Percentiles rank a stretch among this genome's conserved stretches.
Conservation (phyloP, 495 filamentous ascomycete genomes). For the Neurospora sp. region DNA sequence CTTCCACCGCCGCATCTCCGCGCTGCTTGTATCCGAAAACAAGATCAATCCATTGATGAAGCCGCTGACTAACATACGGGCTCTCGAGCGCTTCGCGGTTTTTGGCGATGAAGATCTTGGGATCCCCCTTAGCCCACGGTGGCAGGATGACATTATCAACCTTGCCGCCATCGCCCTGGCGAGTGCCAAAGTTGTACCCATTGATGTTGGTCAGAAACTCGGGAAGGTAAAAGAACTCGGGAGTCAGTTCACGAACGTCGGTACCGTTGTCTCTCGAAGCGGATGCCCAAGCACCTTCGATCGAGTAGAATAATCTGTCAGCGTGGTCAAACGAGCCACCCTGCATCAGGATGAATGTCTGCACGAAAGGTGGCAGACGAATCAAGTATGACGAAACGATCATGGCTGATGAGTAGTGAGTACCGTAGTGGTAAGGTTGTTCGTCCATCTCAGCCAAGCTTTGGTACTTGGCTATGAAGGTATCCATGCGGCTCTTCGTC, state of each 20-base stretch:
- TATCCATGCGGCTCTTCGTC: constrained; percentile 56
- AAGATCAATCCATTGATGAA: constrained; percentile 94
- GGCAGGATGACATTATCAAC: constrained; percentile 82
- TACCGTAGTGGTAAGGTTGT: constrained; percentile 90
- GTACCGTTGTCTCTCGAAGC: constrained; percentile 83
- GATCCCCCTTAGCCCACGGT: constrained; percentile 95
- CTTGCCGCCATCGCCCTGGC: constrained; percentile 65
- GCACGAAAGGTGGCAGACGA: constrained; percentile 87
- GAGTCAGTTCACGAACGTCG: constrained; percentile 87
- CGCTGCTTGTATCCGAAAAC: constrained; percentile 93
- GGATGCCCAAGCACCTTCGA: constrained; percentile 83
- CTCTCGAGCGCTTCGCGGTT: constrained; percentile 91
- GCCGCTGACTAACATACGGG: constrained; percentile 78
- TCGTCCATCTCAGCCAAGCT: constrained; percentile 89
- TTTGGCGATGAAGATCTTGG: constrained; percentile 90
- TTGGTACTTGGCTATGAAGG: constrained; percentile 74
- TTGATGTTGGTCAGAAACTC: constrained; percentile 91
- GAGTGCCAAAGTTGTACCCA: constrained; percentile 79
- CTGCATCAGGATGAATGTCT: constrained; percentile 93
- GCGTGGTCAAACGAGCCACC: constrained; percentile 95
- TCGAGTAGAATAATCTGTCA: constrained; percentile 88
- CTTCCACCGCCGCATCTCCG: constrained; percentile 84
- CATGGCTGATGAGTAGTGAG: constrained; percentile 98
- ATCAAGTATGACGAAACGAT: constrained; percentile 96
- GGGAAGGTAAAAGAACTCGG: constrained; percentile 93